Percentiles rank a stretch among this genome's conserved stretches.
Evolutionary conservation across 2,329 filamentous ascomycete species (phyloP).

Genomic region (Fusarium lateritium): DNA sequence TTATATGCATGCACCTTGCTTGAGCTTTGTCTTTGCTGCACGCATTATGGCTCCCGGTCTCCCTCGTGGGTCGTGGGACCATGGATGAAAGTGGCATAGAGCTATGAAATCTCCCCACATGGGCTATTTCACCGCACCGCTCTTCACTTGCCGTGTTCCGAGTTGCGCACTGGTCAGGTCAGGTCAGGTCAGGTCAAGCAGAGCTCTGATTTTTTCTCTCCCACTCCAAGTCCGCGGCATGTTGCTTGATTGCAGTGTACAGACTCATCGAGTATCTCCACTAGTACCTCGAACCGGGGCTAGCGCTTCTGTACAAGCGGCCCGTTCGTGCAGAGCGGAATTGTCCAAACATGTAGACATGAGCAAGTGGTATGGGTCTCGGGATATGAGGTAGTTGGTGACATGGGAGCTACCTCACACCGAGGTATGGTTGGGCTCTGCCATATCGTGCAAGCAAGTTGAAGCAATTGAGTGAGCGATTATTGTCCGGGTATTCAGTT

Average conservation of each 20-base stretch:
- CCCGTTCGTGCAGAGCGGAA: conserved; percentile 38
- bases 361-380: conserved; percentile 17
- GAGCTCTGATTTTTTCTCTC: conserved; percentile 11
- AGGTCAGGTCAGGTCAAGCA: conserved; percentile 10
- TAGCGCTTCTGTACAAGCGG: conserved; percentile 38
- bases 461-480: conserved; percentile 36
- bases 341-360: conserved; percentile 22
- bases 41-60: conserved; percentile 14
- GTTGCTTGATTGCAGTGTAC: conserved; percentile 10
- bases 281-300: conserved; percentile 34
- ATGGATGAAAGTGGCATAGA: conserved; percentile 36
- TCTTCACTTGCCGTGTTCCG: conserved; percentile 50
- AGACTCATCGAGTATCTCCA: conserved; percentile 28
- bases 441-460: conserved; percentile 8
- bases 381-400: conserved; percentile 28
- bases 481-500: conserved; percentile 15
- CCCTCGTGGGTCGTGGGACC: conserved; percentile 30
- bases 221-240: conserved; percentile 7
- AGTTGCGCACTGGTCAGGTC: conserved; percentile 36
- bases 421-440: conserved; percentile 21
- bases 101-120: conserved; percentile 45
- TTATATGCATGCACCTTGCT: conserved; percentile 18
- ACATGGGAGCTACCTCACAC: conserved; percentile 34
- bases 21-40: conserved; percentile 23
- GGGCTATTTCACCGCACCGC: conserved; percentile 48